A percentile compares a stretch with the other conserved stretches of the same genome.
phyloP scores from a whole-genome alignment of 2,329 filamentous ascomycete species.

The Leptosphaerulina australis region DNA sequence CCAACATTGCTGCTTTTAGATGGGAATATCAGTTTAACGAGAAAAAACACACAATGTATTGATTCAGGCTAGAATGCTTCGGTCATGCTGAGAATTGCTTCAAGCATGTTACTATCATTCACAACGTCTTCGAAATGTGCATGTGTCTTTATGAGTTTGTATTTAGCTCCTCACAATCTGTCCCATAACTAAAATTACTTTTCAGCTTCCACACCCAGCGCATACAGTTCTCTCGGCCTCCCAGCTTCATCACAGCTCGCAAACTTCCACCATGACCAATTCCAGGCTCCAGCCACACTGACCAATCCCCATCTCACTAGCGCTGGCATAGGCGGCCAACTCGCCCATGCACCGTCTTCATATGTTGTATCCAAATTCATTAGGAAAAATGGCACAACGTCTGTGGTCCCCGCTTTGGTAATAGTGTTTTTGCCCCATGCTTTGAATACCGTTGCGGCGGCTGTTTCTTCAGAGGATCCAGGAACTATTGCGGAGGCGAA shows the following conservation, averaged over 20 bases:
- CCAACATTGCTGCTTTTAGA: no score
- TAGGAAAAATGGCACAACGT: constrained; percentile 69
- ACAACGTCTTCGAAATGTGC: no score
- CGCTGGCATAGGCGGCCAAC: constrained; percentile 69
- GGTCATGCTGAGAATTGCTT: no score
- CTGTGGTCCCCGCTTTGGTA: constrained; percentile 63
- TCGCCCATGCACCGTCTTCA: constrained; percentile 65
- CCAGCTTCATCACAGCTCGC: constrained; percentile 64
- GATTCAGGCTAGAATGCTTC: no score
- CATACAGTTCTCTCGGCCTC: constrained; percentile 54
- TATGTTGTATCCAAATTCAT: constrained; percentile 65
- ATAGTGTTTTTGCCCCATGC: constrained; percentile 68
- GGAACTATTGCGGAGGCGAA: constrained; percentile 60
- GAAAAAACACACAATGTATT: no score
- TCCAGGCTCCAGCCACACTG: constrained; percentile 63
- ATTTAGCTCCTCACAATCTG: no score
- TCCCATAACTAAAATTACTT: no score
- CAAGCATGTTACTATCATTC: no score
- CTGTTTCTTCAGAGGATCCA: constrained; percentile 51
- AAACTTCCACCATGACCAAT: constrained; percentile 68
- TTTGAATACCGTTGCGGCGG: constrained; percentile 61
- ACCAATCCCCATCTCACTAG: constrained; percentile 65
- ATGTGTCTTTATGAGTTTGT: no score
- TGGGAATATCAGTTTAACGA: no score
- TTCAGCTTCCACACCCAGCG: background rate